Percentiles rank a stretch among this genome's conserved stretches.
phyloP scores from a whole-genome alignment of 1,284 basidiomycete genomes.

The Pascua guehoae region DNA sequence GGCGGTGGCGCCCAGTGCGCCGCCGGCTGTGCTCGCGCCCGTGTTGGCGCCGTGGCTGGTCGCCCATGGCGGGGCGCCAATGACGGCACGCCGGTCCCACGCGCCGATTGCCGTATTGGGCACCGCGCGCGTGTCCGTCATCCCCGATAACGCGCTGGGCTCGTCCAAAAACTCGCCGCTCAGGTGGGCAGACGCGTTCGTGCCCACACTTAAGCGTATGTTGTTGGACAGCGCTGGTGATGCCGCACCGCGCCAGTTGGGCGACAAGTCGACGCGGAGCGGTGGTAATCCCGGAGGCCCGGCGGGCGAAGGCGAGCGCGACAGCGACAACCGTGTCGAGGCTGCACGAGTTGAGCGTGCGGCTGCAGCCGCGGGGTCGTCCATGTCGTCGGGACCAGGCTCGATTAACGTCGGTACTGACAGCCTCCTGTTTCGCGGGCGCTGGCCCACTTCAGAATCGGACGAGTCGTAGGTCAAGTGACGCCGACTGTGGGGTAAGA shows the following conservation, averaged over 20 bases:
- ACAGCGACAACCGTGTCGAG: background rate
- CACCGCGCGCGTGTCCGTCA: no score
- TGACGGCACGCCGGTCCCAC: background rate
- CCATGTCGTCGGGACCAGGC: constrained; percentile 20
- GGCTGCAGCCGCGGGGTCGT: background rate
- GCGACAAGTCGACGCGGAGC: background rate
- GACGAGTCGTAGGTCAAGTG: constrained; percentile 31
- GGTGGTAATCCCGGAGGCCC: background rate
- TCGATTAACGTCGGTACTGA: constrained; percentile 38
- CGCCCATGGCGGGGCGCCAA: background rate
- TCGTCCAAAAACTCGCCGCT: constrained; percentile 5
- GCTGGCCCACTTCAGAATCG: constrained; percentile 32
- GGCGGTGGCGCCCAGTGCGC: background rate
- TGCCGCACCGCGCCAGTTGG: constrained; percentile 2
- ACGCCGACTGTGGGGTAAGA: background rate
- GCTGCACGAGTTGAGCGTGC: background rate
- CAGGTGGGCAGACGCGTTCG: constrained; percentile 8
- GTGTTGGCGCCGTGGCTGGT: no score
- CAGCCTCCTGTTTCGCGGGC: constrained; percentile 11
- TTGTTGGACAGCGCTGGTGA: background rate
- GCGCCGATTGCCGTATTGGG: no score
- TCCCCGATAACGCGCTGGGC: no score
- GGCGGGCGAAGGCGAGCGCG: constrained; percentile 10
- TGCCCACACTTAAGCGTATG: background rate
- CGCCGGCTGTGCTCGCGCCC: background rate